phyloP scores from a whole-genome alignment of 2,329 filamentous ascomycete genomes.

The Cercospora janseana region DNA sequence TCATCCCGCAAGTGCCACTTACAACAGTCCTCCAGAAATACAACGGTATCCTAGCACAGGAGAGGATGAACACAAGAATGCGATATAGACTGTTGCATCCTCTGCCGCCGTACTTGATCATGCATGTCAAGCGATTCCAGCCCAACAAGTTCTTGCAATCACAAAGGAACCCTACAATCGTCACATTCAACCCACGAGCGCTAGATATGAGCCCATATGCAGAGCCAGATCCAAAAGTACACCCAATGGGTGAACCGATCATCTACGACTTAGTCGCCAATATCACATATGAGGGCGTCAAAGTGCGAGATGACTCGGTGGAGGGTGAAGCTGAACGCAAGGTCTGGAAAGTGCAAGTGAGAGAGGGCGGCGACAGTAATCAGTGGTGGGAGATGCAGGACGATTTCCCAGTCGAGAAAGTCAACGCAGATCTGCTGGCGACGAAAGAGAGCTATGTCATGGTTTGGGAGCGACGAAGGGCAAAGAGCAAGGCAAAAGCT shows the following conservation, averaged over 20 bases:
- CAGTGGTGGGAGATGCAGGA: slow-evolving; percentile 96
- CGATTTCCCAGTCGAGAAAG: slow-evolving; percentile 77
- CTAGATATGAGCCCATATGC: slow-evolving; percentile 90
- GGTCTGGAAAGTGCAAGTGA: slow-evolving; percentile 90
- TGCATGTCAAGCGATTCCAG: slow-evolving; percentile 96
- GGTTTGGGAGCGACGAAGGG: slow-evolving; percentile 82
- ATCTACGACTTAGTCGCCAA: slow-evolving; percentile 96
- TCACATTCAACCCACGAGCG: slow-evolving; percentile 83
- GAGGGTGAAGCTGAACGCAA: slow-evolving; percentile 90
- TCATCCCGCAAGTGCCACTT: slow-evolving; percentile 89
- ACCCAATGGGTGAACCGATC: slow-evolving; percentile 75
- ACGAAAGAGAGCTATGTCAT: slow-evolving; percentile 93
- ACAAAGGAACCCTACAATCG: slow-evolving; percentile 88
- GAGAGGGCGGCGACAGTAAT: slow-evolving; percentile 62
- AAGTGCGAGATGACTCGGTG: slow-evolving; percentile 73
- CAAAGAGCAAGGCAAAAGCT: slow-evolving; percentile 24
- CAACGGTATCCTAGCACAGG: slow-evolving; percentile 81
- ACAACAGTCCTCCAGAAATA: slow-evolving; percentile 85
- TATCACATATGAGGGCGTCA: slow-evolving; percentile 81
- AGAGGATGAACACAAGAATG: slow-evolving; percentile 82
- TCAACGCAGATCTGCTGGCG: slow-evolving; percentile 84
- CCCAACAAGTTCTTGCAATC: slow-evolving; percentile 95
- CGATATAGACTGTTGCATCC: slow-evolving; percentile 88
- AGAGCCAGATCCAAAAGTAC: slow-evolving; percentile 73
- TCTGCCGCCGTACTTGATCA: slow-evolving; percentile 82